Evolutionary conservation across 179 eudicot species (phyloP), one percentile per base, ranked within the genome.

Genomic region (Corrigiola litoralis): DNA sequence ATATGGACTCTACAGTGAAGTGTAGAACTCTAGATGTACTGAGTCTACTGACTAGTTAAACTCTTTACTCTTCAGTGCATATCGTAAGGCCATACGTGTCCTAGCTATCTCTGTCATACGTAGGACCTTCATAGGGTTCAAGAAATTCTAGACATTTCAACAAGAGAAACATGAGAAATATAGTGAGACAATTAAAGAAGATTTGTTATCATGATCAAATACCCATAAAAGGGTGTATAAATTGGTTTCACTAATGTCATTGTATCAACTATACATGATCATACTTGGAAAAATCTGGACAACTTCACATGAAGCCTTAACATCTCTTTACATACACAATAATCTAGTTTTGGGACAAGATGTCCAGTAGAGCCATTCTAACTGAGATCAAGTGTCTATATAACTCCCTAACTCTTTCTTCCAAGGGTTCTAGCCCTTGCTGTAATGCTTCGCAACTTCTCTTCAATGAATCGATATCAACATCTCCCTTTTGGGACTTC

Each of bases 301-400:
- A 61, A 63, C 32, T 70, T 29, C 31, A 60, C 20, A 60, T 32
- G 9, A 41, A 38, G 32, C 33, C 32, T 1, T 9, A 31, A 54
- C 68, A 61, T 21, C 8, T 64, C 18, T 46, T 65, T 17, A 61
- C n/a, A 4, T 44, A 66, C 77, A 73, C 41, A 67, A 52, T 0
- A 54, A 61, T 58, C 45, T 45, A 75, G 51, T 14, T 51, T 64
- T n/a, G 68, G 12, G 78, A 75, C n/a, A 75, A 64, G 4, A 69
- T 34, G 5, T 62, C 70, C 60, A 69, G 51, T 27, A 75, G 69
- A 12, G n/a, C 58, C 74, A 69, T 64, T 61, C 78, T 69, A 44
- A 75, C 58, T 18, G 78, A 75, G 54, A 75, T 75, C 57, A 75
- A 58, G 2, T 64, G 42, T 69, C 42, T 69, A 33, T 75, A 75